These are phyloP conservation scores for Yarrowia sp. DNA, from an alignment of 805 yeast genomes.

Conservation along the genomic window DNA sequence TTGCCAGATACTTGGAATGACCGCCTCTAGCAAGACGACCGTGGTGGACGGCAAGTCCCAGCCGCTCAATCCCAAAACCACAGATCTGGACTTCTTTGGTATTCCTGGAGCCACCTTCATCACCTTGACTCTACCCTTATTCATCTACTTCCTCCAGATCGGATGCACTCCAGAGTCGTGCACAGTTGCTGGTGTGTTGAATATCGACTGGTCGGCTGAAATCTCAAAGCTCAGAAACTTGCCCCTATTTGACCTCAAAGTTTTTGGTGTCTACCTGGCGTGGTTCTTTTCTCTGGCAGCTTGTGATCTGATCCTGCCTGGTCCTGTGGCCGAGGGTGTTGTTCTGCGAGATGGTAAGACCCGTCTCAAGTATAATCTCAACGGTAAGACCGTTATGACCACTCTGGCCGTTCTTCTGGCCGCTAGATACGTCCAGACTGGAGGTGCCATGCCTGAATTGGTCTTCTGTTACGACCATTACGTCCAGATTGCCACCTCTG, in stretches of 20 bases:
- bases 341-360: conserved; percentile 74
- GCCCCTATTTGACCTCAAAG: conserved; percentile 47
- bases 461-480: conserved; percentile 74
- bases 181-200: conserved; percentile 43
- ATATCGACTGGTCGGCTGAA: conserved; percentile 41
- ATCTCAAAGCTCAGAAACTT: conserved; percentile 54
- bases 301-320: conserved; percentile 73
- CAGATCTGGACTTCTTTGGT: conserved; percentile 79
- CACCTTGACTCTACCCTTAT: conserved; percentile 68
- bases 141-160: conserved; percentile 65
- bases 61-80: conserved; percentile 70
- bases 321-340: conserved; percentile 68
- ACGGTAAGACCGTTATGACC: conserved; percentile 68
- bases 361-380: conserved; percentile 73
- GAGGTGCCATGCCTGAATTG: conserved; percentile 75
- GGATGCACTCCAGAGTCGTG: conserved; percentile 61
- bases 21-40: conserved; percentile 7
- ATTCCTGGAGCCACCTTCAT: conserved; percentile 72
- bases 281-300: conserved; percentile 77
- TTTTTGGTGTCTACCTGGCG: conserved; percentile 57
- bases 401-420: conserved; percentile 53
- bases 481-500: conserved; percentile 65
- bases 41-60: background rate
- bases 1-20: background rate
- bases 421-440: conserved; percentile 60